phyloP scores from a whole-genome alignment of 345 rosid species.

The Aquilaria yunnanensis region DNA sequence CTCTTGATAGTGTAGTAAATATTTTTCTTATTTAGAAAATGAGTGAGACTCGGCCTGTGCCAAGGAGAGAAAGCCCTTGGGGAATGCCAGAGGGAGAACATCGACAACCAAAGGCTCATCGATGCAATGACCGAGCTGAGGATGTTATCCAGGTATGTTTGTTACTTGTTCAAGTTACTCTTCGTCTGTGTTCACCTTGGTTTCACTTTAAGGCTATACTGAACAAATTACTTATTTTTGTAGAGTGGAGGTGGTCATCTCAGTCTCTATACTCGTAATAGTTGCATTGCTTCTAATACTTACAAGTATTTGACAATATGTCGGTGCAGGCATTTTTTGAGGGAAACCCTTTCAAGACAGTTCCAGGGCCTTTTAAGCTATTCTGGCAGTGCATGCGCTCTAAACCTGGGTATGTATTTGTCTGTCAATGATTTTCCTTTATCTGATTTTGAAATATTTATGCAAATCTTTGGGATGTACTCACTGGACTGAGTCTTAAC shows the following conservation, averaged over 20 bases:
- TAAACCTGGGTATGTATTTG: conserved; percentile 75
- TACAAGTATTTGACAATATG: not conserved
- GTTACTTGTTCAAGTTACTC: no score
- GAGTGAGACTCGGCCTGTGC: conserved; percentile 91
- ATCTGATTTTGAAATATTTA: no score
- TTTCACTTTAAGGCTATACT: not conserved
- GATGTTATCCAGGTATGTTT: conserved; percentile 69
- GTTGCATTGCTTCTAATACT: not conserved
- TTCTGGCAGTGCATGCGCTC: conserved; percentile 96
- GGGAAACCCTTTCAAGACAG: conserved; percentile 96
- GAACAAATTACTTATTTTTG: not conserved
- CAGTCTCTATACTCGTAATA: no score
- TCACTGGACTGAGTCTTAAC: no score
- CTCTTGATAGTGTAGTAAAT: no score
- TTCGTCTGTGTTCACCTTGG: no score
- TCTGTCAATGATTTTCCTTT: no score
- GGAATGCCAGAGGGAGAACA: conserved; percentile 62
- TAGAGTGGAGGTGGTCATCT: no score
- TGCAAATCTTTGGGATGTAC: no score
- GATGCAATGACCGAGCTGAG: conserved; percentile 94
- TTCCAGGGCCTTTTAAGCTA: conserved; percentile 95
- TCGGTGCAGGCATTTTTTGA: conserved; percentile 79
- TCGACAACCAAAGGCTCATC: conserved; percentile 86
- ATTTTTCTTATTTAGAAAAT: conserved; percentile 17
- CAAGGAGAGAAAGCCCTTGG: conserved; percentile 95